Base-by-base conservation (phyloP, 2,329 filamentous ascomycete genomes). In the Kalmusia sp. region DNA sequence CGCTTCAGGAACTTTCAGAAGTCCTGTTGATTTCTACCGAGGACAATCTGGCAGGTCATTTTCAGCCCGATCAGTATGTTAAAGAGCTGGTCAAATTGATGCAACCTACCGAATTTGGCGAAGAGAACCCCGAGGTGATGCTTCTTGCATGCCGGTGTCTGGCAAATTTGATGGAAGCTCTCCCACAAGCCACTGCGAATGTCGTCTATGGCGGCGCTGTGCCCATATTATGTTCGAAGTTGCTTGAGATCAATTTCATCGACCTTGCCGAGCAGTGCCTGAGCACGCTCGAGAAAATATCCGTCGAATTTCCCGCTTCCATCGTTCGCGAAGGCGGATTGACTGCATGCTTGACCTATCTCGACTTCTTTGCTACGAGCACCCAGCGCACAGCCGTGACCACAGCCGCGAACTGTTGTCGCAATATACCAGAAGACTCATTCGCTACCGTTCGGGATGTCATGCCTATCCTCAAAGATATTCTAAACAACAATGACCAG, bases 131-230 rank as follows among this genome's bases (percentile, higher is more conserved):
- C 0, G 95, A 99, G 74, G 91, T 98, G 57, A 98, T 98, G 93
- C 87, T 99, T 11, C 82, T 98, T 55, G 93, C 95, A 17, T 99
- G 95, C 71, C 90, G 96, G 55, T 98, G 92, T 74, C 84, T 99
- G 65, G 95, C 95, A 54, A 98, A 99, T 72, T 77, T 99, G 50
- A 99, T 99, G 95, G 95, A 99, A 74, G 96, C 93, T 22, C 80
- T 99, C 25, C 93, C 95, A 17, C 88, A 92, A 28, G 93, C 93
- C 52, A 95, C 95, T 43, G 91, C 92, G 11, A 97, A 96, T 71
- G 92, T 99, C 12, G 95, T 98, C 3, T 98, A 98, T 71, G 93
- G 93, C n/a, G 92, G 92, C 44, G 95, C 95, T 28, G 95, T 99
- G 4, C 93, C 95, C 2, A 87, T 99, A 11, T 80, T 99, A 22